phyloP scores from a whole-genome alignment of 1,284 basidiomycete species.

The Cutaneotrichosporon daszewskae region DNA sequence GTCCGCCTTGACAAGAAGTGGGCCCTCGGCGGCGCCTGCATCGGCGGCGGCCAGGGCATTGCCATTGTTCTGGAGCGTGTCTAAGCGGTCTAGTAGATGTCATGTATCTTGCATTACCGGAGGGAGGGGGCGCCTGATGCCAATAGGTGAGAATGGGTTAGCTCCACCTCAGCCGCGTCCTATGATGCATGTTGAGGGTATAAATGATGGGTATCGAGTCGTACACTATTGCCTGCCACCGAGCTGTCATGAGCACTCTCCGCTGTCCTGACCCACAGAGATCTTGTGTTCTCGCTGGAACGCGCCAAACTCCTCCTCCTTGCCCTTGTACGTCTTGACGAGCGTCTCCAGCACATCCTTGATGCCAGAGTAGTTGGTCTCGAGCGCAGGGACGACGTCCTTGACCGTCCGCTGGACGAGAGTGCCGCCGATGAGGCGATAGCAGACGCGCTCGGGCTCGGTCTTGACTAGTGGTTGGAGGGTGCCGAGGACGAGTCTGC shows the following conservation, averaged over 20 bases:
- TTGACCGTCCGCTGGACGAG: constrained; percentile 93
- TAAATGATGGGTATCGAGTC: constrained; percentile 14
- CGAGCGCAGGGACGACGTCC: constrained; percentile 84
- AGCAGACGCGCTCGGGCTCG: constrained; percentile 89
- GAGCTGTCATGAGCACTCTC: constrained; percentile 5
- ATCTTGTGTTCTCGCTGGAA: constrained; percentile 81
- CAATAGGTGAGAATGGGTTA: too few species aligned
- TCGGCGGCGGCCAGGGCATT: constrained; percentile 49
- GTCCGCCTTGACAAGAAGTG: constrained; percentile 53
- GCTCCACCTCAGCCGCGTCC: too few species aligned
- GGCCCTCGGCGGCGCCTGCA: constrained; percentile 55
- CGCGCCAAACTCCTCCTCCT: constrained; percentile 74
- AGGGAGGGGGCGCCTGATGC: too few species aligned
- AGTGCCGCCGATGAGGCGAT: constrained; percentile 91
- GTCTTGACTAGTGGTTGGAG: constrained; percentile 62
- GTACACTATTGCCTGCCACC: constrained; percentile 8
- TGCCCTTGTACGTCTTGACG: constrained; percentile 76
- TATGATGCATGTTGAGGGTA: constrained; percentile 9
- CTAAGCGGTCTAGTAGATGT: constrained; percentile 2
- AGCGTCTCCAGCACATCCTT: constrained; percentile 68
- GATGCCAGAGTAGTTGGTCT: constrained; percentile 83
- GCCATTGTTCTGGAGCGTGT: constrained; percentile 39
- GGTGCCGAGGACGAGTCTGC: constrained; percentile 82
- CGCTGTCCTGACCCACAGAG: constrained; percentile 43
- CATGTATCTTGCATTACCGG: too few species aligned